A percentile compares a stretch with the other conserved stretches of the same genome.
These are phyloP conservation scores for Hypoxylon sp. DNA, from an alignment of 2,329 filamentous ascomycete genomes.

Conservation along the genomic window DNA sequence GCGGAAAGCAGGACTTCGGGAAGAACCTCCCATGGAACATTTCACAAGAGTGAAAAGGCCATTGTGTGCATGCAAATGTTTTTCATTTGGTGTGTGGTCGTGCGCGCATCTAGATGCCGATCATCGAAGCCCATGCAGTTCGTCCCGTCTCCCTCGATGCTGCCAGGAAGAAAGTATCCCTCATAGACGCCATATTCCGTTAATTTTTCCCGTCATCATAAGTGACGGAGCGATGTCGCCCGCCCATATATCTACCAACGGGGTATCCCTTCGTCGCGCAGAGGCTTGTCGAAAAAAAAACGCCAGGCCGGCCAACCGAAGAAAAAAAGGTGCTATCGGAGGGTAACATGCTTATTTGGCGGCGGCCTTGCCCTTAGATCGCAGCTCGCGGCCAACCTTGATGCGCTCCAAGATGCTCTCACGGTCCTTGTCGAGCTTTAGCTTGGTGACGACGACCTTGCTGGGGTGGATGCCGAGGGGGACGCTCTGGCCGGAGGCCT, in stretches of 20 bases:
- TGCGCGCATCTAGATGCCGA: conserved; percentile 50
- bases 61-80: conserved; percentile 69
- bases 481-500: conserved; percentile 95
- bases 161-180: conserved; percentile 25
- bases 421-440: conserved; percentile 97
- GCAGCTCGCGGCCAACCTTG: conserved; percentile 81
- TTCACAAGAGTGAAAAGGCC: conserved; percentile 80
- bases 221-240: conserved; percentile 13
- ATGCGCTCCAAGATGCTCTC: conserved; percentile 89
- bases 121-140: conserved; percentile 40
- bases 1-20: conserved; percentile 67
- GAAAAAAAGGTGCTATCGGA: conserved; percentile 11
- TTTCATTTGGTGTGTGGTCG: conserved; percentile 53
- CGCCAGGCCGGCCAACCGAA: conserved; percentile 27
- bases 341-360: conserved; percentile 55
- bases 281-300: conserved; percentile 3
- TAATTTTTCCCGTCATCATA: conserved; percentile 23
- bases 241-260: conserved; percentile 20
- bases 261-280: conserved; percentile 24
- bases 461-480: conserved; percentile 94
- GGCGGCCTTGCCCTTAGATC: conserved; percentile 77
- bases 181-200: conserved; percentile 37
- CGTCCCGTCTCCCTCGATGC: conserved; percentile 34
- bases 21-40: conserved; percentile 80
- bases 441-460: conserved; percentile 98